Conservation (phyloP, 139 green algal species). For the Auxenochlorella protothecoides region DNA sequence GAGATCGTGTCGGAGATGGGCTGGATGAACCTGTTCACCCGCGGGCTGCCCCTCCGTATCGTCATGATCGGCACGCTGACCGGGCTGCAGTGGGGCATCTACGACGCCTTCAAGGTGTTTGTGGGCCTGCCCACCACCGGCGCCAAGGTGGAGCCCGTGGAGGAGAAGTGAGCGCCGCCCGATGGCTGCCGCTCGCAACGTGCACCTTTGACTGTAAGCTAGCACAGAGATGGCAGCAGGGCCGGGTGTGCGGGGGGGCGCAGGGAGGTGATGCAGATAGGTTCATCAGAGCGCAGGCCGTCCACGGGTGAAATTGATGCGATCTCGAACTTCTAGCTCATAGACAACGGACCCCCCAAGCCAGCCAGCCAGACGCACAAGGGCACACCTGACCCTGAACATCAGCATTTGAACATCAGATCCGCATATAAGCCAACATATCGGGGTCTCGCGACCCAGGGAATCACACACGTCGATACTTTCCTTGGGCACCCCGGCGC, state of each 20-base stretch:
- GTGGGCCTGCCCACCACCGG: slow-evolving; percentile 41
- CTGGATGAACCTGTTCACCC: slow-evolving; percentile 63
- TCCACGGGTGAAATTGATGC: neutral
- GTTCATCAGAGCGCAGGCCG: neutral
- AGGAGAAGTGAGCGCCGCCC: slow-evolving; percentile 5
- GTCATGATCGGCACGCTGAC: slow-evolving; percentile 90
- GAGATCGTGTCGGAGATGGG: slow-evolving; percentile 77
- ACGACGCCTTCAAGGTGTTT: slow-evolving; percentile 61
- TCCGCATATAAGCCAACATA: too few relatives aligned
- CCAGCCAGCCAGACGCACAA: too few relatives aligned
- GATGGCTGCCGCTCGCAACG: too few relatives aligned
- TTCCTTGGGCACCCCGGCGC: too few relatives aligned
- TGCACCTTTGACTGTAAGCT: neutral
- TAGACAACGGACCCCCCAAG: too few relatives aligned
- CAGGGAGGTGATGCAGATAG: neutral
- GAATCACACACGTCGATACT: too few relatives aligned
- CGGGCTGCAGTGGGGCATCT: slow-evolving; percentile 68
- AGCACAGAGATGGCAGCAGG: slow-evolving; percentile 1
- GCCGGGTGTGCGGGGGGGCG: slow-evolving; percentile 7
- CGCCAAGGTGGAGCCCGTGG: slow-evolving; percentile 1
- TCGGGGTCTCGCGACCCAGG: too few relatives aligned
- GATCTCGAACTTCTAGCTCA: neutral
- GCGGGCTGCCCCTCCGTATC: slow-evolving; percentile 77
- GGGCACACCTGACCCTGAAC: too few relatives aligned
- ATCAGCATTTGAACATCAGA: too few relatives aligned